Conservation (phyloP, 805 yeast genomes). For the Yarrowia deformans region DNA sequence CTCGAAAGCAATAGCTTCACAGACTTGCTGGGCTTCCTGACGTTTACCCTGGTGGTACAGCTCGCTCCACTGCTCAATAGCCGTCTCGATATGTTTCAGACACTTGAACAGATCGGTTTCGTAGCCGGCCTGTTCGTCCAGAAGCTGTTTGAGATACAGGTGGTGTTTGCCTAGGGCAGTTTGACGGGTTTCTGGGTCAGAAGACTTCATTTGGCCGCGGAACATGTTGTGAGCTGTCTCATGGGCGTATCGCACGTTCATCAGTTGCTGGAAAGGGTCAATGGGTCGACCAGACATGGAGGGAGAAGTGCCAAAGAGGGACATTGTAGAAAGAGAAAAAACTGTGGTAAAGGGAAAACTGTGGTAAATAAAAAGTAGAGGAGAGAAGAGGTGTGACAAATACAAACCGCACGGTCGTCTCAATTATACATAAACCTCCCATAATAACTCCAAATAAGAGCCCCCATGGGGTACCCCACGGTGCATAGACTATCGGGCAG, state of each 20-base stretch:
- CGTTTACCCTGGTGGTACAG: conserved; percentile 1
- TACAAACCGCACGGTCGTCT: too few species aligned
- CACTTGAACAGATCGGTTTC: conserved; percentile 24
- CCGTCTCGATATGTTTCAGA: background rate
- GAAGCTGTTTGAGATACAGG: conserved; percentile 2
- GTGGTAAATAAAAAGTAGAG: background rate
- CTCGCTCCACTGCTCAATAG: background rate
- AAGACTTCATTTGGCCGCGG: background rate
- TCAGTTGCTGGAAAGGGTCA: conserved; percentile 28
- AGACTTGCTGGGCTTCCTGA: background rate
- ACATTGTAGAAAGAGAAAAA: background rate
- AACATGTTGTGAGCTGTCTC: conserved; percentile 14
- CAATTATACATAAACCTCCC: background rate
- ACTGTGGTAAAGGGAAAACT: background rate
- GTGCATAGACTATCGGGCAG: background rate
- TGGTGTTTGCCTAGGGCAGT: background rate
- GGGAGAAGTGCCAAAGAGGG: conserved; percentile 1
- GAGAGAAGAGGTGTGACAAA: background rate
- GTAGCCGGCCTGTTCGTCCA: conserved; percentile 23
- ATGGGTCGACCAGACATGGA: conserved; percentile 16
- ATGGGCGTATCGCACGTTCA: conserved; percentile 13
- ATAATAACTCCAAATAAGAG: background rate
- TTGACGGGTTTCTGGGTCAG: background rate
- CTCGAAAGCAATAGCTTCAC: conserved; percentile 2
- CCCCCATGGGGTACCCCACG: background rate